phyloP scores from a whole-genome alignment of 1,139 yeast species.

The Saccharomyces hybrid region DNA sequence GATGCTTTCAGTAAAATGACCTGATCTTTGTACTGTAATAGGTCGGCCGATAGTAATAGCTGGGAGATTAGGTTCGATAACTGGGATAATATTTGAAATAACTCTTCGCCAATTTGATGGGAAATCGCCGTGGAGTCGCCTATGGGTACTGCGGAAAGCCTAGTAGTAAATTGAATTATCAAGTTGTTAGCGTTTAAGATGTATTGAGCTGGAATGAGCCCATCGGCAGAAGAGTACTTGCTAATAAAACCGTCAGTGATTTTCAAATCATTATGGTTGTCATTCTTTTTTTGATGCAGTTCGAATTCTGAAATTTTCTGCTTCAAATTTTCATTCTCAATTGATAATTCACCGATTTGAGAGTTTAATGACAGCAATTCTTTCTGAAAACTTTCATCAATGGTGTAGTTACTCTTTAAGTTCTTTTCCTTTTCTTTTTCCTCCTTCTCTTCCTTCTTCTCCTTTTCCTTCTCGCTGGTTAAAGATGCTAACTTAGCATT shows the following conservation, averaged over 20 bases:
- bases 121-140: not conserved
- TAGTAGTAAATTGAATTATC: not conserved
- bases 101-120: slow-evolving; percentile 29
- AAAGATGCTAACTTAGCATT: not conserved
- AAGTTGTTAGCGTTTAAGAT: not conserved
- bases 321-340: slow-evolving; percentile 31
- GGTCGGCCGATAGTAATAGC: slow-evolving; percentile 27
- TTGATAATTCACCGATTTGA: slow-evolving; percentile 26
- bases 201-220: not conserved
- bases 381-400: slow-evolving; percentile 5
- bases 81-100: slow-evolving; percentile 51
- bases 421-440: not conserved
- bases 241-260: not conserved
- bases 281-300: slow-evolving; percentile 21
- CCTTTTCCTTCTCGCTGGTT: slow-evolving; percentile 31
- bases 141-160: not conserved
- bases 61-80: slow-evolving; percentile 46
- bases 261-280: not conserved
- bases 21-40: slow-evolving; percentile 21
- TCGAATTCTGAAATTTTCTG: slow-evolving; percentile 29
- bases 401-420: not conserved
- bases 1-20: slow-evolving; percentile 50
- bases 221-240: slow-evolving; percentile 1
- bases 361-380: slow-evolving; percentile 18
- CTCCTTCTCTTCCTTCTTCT: slow-evolving; percentile 44